Percentiles rank a stretch among this genome's conserved stretches.
Conservation (phyloP, 2,329 filamentous ascomycete species). For the Epichloe uncinata region DNA sequence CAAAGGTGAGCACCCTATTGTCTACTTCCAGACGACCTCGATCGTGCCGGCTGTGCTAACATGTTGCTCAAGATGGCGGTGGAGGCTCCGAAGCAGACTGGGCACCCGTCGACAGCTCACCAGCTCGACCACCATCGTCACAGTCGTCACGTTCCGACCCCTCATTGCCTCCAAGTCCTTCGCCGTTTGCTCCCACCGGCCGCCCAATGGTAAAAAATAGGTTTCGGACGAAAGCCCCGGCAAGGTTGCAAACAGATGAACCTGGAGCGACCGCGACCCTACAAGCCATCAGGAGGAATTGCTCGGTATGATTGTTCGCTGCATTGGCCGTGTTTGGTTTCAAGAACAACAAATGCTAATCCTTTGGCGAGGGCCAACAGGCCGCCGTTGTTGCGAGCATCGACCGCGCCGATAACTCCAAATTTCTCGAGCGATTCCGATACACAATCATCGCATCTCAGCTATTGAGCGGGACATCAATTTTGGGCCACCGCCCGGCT, state of each 20-base stretch:
- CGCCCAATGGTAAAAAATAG: slow-evolving; percentile 39
- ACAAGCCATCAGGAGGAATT: slow-evolving; percentile 33
- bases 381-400: slow-evolving; percentile 58
- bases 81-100: slow-evolving; percentile 31
- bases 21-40: background rate
- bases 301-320: slow-evolving; percentile 29
- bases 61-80: slow-evolving; percentile 30
- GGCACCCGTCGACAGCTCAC: slow-evolving; percentile 27
- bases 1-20: slow-evolving; percentile 47
- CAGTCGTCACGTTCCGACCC: slow-evolving; percentile 14
- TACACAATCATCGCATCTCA: slow-evolving; percentile 90
- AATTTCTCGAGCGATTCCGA: slow-evolving; percentile 83
- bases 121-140: slow-evolving; percentile 18
- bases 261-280: slow-evolving; percentile 24
- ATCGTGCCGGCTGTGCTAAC: slow-evolving; percentile 3
- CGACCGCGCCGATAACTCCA: slow-evolving; percentile 64
- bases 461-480: slow-evolving; percentile 60
- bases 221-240: slow-evolving; percentile 35
- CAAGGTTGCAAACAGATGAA: slow-evolving; percentile 29
- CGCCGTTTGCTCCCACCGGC: slow-evolving; percentile 42
- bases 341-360: background rate
- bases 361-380: slow-evolving; percentile 24
- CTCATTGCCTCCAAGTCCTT: slow-evolving; percentile 34
- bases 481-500: slow-evolving; percentile 22
- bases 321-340: background rate